phyloP scores from a whole-genome alignment of 2,329 filamentous ascomycete genomes.

The Chalara sp. region DNA sequence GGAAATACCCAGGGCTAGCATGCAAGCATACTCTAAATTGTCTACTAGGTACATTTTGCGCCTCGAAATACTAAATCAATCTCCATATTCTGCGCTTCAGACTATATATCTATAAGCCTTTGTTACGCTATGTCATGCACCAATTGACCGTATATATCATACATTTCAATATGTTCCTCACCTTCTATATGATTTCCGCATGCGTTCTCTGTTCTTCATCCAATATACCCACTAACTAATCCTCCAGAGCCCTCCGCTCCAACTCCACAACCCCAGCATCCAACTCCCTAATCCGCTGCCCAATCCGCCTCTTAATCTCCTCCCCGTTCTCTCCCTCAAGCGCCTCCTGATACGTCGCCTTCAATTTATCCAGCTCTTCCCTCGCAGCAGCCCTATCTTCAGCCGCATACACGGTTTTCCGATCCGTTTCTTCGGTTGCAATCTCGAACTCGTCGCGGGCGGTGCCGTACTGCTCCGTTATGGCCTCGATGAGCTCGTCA shows the following conservation, averaged over 20 bases:
- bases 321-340: constrained; percentile 30
- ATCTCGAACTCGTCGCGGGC: constrained; percentile 43
- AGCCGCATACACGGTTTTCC: constrained; percentile 36
- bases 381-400: constrained; percentile 38
- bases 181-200: too few species aligned
- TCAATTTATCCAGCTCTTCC: constrained; percentile 34
- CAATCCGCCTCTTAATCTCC: constrained; percentile 36
- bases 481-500: constrained; percentile 19
- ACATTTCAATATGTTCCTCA: too few species aligned
- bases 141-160: too few species aligned
- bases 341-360: constrained; percentile 23
- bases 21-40: too few species aligned
- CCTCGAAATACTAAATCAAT: too few species aligned
- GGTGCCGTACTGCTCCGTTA: constrained; percentile 29
- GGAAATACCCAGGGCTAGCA: too few species aligned
- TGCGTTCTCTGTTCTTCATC: too few species aligned
- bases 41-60: too few species aligned
- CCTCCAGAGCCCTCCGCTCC: constrained; percentile 32
- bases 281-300: constrained; percentile 38
- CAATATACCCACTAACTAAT: constrained; percentile 14
- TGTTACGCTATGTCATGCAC: too few species aligned
- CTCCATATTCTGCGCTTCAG: too few species aligned
- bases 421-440: constrained; percentile 38
- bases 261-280: constrained; percentile 34
- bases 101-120: too few species aligned